Evolutionary conservation across 1,284 basidiomycete genomes (phyloP), one percentile per base, ranked within the genome.

Genomic region (Rhodofomes roseus): DNA sequence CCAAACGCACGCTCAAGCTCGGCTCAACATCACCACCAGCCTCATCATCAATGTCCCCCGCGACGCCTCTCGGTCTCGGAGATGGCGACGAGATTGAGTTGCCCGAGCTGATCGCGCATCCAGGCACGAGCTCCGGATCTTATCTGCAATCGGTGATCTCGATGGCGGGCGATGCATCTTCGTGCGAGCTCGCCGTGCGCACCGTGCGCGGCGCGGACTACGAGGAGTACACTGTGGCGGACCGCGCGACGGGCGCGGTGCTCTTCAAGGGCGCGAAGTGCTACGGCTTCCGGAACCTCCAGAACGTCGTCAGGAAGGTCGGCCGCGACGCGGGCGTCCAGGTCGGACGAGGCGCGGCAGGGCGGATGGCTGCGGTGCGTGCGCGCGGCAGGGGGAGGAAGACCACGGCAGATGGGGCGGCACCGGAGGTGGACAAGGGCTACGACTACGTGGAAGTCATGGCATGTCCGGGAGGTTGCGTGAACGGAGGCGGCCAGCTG

Each of bases 401-500:
- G 64, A 69, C 70, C 57, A 74, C 61, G 27, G 71, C 66, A 62
- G 68, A 63, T 55, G 73, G 63, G 12, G 65, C 53, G 12, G 74
- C 58, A 18, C 74, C 72, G 34, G 75, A 72, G 52, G 79, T 82
- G 61, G 83, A 84, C 56, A 79, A 77, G 67, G 80, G 84, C 36
- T 92, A 96, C 72, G 96, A 99, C 76, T 99, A 96, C 73, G 90
- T 99, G 53, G 97, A 99, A 70, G 95, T 99, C 62, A 99, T 99
- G 97, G 97, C 97, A 23, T 99, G 97, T 77, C 97, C 97, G 0
- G 87, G 92, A 0, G 97, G 97, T 6, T 99, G 97, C 71, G 93
- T 98, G 53, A 98, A 98, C 70, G 96, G 97, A 2, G 96, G 97
- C 27, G 97, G 97, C 1, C 97, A 99, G 76, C 80, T 96, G 67